Base-by-base conservation (phyloP, 805 yeast genomes). In the Huiozyma naganishii region DNA sequence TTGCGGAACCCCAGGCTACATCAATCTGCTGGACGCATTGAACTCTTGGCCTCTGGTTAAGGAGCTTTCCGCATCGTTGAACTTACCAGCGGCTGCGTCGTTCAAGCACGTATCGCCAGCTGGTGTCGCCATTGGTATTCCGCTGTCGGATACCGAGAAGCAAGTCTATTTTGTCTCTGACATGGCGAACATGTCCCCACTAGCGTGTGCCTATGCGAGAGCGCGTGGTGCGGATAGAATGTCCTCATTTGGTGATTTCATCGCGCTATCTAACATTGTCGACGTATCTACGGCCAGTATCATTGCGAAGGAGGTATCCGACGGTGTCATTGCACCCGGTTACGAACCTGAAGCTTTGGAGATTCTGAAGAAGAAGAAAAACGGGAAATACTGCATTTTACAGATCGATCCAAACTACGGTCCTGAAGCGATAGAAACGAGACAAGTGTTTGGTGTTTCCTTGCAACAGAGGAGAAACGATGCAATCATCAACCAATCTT, bases 171-270 rank as follows among this genome's bases (percentile, higher is more conserved):
- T 92, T 64, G 98, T 92, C 51, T 80, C 79, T 54, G 96, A 87
- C 66, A 87, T 90, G 59, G 95, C 86, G 68, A 86, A 89, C 74
- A 73, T 92, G 64, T 86, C 97, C 9, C 97, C 98, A 45, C 75
- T 92, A 62, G 98, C 98, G 51, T 83, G 84, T 62, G 98, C 98
- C 46, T 92, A 92, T 61, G 98, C 98, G 34, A 85, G 97, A 71
- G 98, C 98, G 45, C 85, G 98, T 70, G 98, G 98, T 67, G 98
- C 98, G 54, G 98, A 92, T 70, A 83, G 98, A 77, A 92, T 92
- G 98, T 89, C 97, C 6, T 85, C 95, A 10, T 92, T 92, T 64
- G 98, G 98, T 64, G 98, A 92, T 70, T 92, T 88, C 75, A 92
- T 92, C 60, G 98, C 98, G 39, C 74, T 92, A 52, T 88, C 97